Base-by-base conservation (phyloP, 768 basidiomycete genomes). In the Tephrocybe rancida region DNA sequence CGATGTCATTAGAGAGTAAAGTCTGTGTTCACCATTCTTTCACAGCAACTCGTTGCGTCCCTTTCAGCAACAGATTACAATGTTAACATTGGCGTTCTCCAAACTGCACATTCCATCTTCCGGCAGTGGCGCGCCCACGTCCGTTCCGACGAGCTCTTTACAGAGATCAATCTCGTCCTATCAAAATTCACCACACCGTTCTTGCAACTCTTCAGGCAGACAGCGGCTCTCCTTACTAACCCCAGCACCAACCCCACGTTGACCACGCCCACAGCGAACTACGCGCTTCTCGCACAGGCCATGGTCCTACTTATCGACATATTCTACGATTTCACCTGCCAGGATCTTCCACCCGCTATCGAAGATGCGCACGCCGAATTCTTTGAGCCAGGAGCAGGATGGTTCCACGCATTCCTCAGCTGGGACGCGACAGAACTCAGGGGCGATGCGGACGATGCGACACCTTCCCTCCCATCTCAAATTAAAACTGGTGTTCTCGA, bases 51-150 rank as follows among this genome's bases (percentile, higher is more conserved):
- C 41, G 90, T 96, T 18, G 67, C 72, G 18, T 93, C 91, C 30
- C 80, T 98, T 13, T 93, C 92, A 2, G 73, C 77, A 3, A 82
- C 87, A 2, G 86, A 96, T 61, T 95, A 92, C 65, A 85, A 86
- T 54, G 69, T 91, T 58, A 98, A 97, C 68, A 76, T 95, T 21
- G 92, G 90, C 44, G 91, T 99, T 8, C 80, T 99, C 39, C 85
- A 97, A 65, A 95, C 95, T 0, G 95, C 95, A 0, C 97, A 98
- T 68, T 95, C 93, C 34, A 98, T 99, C 63, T 98, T 98, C 74
- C 82, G 78, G 38, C 88, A 87, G 43, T 99, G 96, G 96, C 85
- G 96, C 39, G 86, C 92, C 1, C 90, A 89, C 62, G 90, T 94
- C 58, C 85, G 94, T 53, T 89, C 91, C 11, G 89, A 99, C 70